Evolutionary conservation across 1,284 basidiomycete genomes (phyloP).

Genomic region (Ganoderma sp.): DNA sequence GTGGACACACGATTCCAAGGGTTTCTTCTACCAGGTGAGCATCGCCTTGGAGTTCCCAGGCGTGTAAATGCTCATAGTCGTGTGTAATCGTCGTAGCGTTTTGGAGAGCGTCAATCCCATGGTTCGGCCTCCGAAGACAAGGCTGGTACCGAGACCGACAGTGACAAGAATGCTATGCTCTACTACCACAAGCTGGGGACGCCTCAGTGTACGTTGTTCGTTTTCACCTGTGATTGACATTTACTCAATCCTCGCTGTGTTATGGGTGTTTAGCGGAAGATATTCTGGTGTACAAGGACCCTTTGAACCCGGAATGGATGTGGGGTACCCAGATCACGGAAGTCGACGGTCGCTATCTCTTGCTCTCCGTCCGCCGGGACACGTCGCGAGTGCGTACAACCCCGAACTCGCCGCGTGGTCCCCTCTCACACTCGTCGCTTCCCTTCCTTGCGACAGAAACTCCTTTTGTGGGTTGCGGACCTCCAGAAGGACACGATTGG

Average conservation of each 20-base stretch:
- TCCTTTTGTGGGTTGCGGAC: constrained; percentile 77
- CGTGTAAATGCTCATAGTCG: constrained; percentile 9
- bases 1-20: constrained; percentile 80
- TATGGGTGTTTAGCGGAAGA: constrained; percentile 59
- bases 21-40: constrained; percentile 82
- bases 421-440: constrained; percentile 7
- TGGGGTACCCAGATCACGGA: constrained; percentile 63
- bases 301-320: constrained; percentile 71
- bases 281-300: constrained; percentile 67
- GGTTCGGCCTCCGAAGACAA: constrained; percentile 57
- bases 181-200: constrained; percentile 79
- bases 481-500: constrained; percentile 63
- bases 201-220: constrained; percentile 58
- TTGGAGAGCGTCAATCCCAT: constrained; percentile 58
- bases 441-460: constrained; percentile 55
- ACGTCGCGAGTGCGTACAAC: constrained; percentile 59
- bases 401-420: not conserved
- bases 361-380: constrained; percentile 63
- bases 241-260: not conserved
- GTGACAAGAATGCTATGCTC: constrained; percentile 73
- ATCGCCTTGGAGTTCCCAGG: constrained; percentile 5
- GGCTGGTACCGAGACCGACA: constrained; percentile 67
- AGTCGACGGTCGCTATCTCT: constrained; percentile 68
- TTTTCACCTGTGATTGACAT: not conserved
- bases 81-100: constrained; percentile 50